Base-by-base conservation (phyloP, 139 green algal genomes). In the Choricystis sp. region DNA sequence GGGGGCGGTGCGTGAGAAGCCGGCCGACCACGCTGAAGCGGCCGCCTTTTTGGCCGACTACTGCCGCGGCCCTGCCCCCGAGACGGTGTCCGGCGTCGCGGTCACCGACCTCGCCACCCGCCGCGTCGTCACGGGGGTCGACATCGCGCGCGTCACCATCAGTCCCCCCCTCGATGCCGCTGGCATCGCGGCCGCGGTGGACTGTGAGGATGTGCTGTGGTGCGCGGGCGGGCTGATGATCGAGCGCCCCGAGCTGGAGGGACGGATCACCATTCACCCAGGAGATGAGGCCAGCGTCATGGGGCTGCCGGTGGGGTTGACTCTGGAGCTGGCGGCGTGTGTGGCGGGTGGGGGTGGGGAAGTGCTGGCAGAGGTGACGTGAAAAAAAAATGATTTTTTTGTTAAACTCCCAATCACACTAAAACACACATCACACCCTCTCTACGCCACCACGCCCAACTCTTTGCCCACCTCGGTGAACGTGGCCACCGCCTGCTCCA, bases 1-100 rank as follows among this genome's bases (percentile, higher is more conserved):
- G 27, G 80, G 66, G 4, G 25, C 28, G 27, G 79, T 90, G 3
- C 69, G 72, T 19, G 83, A 89, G 63, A 90, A 89, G 71, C 82
- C 83, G 3, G 63, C 72, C 19, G 74, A 55, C 30, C 29, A 60
- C 26, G 69, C 72, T 40, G 69, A 89, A 62, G 75, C 67, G 21
- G 1, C 49, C 29, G 23, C 22, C 22, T 61, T 40, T 31, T 75
- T 81, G 26, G 63, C 55, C 28, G 77, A 79, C 49, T 88, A 87
- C 56, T 63, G 48, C 3, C 57, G 57, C 31, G 60, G 56, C 21
- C 73, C 74, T 27, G 69, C 71, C 2, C 52, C 64, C 49, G 85
- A 2, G 69, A 83, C 19, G 78, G 77, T 29, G 65, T 66, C 40
- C 27, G 21, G 21, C 31, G 1, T 21, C 28, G 1, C 31, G 19